A percentile compares a stretch with the other conserved stretches of the same genome.
These are phyloP conservation scores for Colletotrichum neosansevieriae DNA, from an alignment of 2,329 filamentous ascomycete genomes.

Conservation along the genomic window DNA sequence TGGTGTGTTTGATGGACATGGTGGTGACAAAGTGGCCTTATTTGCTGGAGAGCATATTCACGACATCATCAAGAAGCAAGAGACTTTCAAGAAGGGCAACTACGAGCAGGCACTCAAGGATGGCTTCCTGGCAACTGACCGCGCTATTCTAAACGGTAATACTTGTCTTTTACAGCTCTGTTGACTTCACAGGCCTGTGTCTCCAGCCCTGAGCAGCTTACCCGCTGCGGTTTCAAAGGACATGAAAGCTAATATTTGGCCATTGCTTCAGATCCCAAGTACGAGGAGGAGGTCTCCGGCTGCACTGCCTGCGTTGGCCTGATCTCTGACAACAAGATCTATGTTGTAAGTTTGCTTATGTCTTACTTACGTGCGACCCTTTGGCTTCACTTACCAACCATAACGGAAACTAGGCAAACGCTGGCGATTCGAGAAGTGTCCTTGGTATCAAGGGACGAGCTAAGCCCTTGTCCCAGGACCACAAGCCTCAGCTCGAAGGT, in stretches of 20 bases:
- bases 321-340: slow-evolving; percentile 92
- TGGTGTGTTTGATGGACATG: slow-evolving; percentile 97
- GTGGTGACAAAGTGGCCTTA: slow-evolving; percentile 94
- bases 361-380: slow-evolving; percentile 40
- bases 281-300: slow-evolving; percentile 97
- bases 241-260: slow-evolving; percentile 27
- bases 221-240: background rate
- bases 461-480: slow-evolving; percentile 98
- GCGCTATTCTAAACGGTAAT: slow-evolving; percentile 93
- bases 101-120: slow-evolving; percentile 97
- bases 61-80: slow-evolving; percentile 94
- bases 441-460: slow-evolving; percentile 96
- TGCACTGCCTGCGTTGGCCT: slow-evolving; percentile 95
- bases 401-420: slow-evolving; percentile 79
- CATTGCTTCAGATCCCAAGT: slow-evolving; percentile 82
- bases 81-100: slow-evolving; percentile 89
- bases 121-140: slow-evolving; percentile 94
- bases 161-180: slow-evolving; percentile 43
- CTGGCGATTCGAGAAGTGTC: slow-evolving; percentile 94
- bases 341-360: slow-evolving; percentile 77
- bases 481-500: slow-evolving; percentile 99
- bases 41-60: slow-evolving; percentile 95
- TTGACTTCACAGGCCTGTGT: background rate
- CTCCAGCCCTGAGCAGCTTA: background rate
- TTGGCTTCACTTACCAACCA: slow-evolving; percentile 43